Percentiles rank a stretch among this genome's conserved stretches.
Conservation (phyloP, 768 basidiomycete genomes). For the Collybia nuda region DNA sequence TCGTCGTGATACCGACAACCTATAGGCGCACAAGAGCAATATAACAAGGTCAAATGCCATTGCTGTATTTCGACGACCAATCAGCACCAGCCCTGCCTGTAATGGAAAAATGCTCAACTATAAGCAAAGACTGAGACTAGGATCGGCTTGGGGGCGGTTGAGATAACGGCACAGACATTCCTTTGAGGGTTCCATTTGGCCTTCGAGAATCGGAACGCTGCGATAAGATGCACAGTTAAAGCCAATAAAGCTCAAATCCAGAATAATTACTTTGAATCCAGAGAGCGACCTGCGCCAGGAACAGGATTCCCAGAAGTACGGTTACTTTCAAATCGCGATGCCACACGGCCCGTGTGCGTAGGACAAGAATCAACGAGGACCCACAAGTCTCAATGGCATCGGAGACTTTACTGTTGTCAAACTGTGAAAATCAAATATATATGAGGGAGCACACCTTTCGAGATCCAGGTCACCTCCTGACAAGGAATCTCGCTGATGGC, state of each 20-base stretch:
- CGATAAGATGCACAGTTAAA: neutral
- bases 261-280: constrained; percentile 29
- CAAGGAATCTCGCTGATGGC: constrained; percentile 31
- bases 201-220: constrained; percentile 31
- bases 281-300: constrained; percentile 26
- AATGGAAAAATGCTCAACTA: constrained; percentile 17
- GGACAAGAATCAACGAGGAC: constrained; percentile 30
- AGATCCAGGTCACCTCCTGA: constrained; percentile 29
- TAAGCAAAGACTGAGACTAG: constrained; percentile 30
- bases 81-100: neutral
- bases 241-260: neutral
- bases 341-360: constrained; percentile 34
- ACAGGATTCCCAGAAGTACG: constrained; percentile 17
- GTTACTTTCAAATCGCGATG: constrained; percentile 24
- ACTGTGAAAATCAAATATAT: neutral
- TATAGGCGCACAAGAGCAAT: constrained; percentile 25
- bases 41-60: constrained; percentile 33
- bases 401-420: constrained; percentile 17
- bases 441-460: constrained; percentile 23
- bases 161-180: constrained; percentile 28
- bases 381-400: constrained; percentile 31
- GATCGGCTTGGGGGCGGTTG: constrained; percentile 27
- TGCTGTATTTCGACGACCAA: constrained; percentile 15
- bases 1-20: constrained; percentile 18
- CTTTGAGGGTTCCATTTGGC: constrained; percentile 26